Evolutionary conservation across 805 yeast genomes (phyloP), one percentile per base, ranked within the genome.

Genomic region (Yarrowia porcina): DNA sequence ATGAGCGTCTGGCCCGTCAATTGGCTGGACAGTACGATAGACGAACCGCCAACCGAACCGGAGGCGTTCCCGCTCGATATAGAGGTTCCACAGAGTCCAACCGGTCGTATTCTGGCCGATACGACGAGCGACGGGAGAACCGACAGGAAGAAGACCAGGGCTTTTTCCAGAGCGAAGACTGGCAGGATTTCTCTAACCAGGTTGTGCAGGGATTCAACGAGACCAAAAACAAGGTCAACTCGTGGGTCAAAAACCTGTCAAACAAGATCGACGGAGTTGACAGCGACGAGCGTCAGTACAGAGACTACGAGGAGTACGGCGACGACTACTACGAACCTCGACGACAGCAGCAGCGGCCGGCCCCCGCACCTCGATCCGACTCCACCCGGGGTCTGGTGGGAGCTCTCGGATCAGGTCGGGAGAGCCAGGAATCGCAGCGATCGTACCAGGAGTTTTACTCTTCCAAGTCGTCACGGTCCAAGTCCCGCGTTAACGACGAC

Each of bases 1-100:
- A 94, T 74, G 98, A 90, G 74, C 76, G 82, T 20, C 78, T 91
- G 67, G 98, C 98, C 1, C 83, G 94, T 66, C 79, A 82, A 69
- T 78, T 93, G 70, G 96, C 93, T 11, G 62, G 64, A n/a, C 67
- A 69, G 62, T 66, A 65, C 60, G 64, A 64, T 10, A 45, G 54
- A 20, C 64, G 64, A 45, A 56, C 64, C 9, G 32, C 57, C 39
- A 27, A 63, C 50, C 42, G 59, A 25, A 27, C 54, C 25, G 25
- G 63, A 17, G 49, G 63, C n/a, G 66, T 61, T 18, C 50, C 50
- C 20, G 38, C 35, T 5, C 36, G 39, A 27, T 28, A 45, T 50
- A 45, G 52, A 28, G 27, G 44, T 20, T 35, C 41, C 45, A 30
- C 41, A 17, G 45, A 63, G 64, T 57, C 66, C 35, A 61, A 64